A percentile compares a stretch with the other conserved stretches of the same genome.
Evolutionary conservation across 2,329 filamentous ascomycete species (phyloP).

Genomic region (Spiromastix sp.): DNA sequence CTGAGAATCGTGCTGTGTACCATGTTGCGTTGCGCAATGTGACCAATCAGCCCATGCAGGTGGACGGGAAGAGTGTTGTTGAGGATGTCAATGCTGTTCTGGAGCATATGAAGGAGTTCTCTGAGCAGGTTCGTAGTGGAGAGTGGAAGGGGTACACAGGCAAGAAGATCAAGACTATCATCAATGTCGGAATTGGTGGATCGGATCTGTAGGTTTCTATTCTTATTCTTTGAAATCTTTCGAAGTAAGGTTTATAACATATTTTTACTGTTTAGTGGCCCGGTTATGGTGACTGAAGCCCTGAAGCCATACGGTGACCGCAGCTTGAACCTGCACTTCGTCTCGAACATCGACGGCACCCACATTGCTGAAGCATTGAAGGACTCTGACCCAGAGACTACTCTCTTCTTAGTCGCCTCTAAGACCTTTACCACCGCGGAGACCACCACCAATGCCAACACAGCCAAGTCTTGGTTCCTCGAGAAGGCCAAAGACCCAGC

Average conservation of each 20-base stretch:
- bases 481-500: conserved; percentile 63
- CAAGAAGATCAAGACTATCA: conserved; percentile 91
- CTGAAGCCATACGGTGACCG: conserved; percentile 87
- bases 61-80: conserved; percentile 88
- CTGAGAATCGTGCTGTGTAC: conserved; percentile 90
- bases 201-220: conserved; percentile 76
- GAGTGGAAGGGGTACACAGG: conserved; percentile 96
- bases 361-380: conserved; percentile 91
- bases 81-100: conserved; percentile 85
- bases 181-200: conserved; percentile 97
- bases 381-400: conserved; percentile 86
- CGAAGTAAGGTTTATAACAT: neutral
- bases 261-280: conserved; percentile 50
- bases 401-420: conserved; percentile 95
- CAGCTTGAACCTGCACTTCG: conserved; percentile 86
- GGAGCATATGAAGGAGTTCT: conserved; percentile 97
- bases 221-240: neutral
- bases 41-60: conserved; percentile 67
- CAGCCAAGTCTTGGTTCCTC: conserved; percentile 94
- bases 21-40: conserved; percentile 91
- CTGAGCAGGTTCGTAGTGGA: conserved; percentile 84
- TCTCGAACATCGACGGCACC: conserved; percentile 98
- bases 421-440: conserved; percentile 99
- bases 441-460: conserved; percentile 94
- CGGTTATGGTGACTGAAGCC: conserved; percentile 97